These are phyloP conservation scores for Plasmodium knowlesi DNA, from an alignment of 169 alveolate genomes.

Conservation along the genomic window DNA sequence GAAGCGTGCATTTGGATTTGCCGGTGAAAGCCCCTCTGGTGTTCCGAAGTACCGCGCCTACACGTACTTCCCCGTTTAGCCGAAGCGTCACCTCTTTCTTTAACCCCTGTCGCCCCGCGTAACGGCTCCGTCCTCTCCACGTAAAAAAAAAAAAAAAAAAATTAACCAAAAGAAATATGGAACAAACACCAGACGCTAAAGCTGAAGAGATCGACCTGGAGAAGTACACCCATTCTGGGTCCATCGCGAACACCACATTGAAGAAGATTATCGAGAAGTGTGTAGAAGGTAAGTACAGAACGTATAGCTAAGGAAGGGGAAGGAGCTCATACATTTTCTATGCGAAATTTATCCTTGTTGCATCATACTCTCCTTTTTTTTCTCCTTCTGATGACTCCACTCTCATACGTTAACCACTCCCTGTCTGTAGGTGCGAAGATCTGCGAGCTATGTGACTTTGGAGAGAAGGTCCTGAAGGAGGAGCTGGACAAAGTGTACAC, in stretches of 20 bases:
- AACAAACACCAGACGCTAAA: constrained; percentile 28
- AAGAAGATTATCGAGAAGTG: constrained; percentile 63
- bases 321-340: background rate
- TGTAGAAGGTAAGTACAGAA: constrained; percentile 25
- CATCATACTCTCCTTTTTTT: background rate
- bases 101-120: background rate
- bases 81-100: background rate
- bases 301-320: background rate
- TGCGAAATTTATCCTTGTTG: background rate
- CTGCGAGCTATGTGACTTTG: constrained; percentile 31
- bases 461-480: constrained; percentile 56
- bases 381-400: background rate
- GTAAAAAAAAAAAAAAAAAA: background rate
- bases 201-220: constrained; percentile 65
- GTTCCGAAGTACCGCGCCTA: background rate
- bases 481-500: constrained; percentile 61
- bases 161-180: constrained; percentile 7
- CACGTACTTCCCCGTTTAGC: background rate
- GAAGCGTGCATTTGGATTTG: background rate
- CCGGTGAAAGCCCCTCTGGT: background rate
- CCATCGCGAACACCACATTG: constrained; percentile 49
- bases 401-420: background rate
- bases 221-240: constrained; percentile 54
- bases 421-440: constrained; percentile 32
- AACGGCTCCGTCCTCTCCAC: background rate